Conservation (phyloP, 2,329 filamentous ascomycete genomes). For the Juglanconis sp. region DNA sequence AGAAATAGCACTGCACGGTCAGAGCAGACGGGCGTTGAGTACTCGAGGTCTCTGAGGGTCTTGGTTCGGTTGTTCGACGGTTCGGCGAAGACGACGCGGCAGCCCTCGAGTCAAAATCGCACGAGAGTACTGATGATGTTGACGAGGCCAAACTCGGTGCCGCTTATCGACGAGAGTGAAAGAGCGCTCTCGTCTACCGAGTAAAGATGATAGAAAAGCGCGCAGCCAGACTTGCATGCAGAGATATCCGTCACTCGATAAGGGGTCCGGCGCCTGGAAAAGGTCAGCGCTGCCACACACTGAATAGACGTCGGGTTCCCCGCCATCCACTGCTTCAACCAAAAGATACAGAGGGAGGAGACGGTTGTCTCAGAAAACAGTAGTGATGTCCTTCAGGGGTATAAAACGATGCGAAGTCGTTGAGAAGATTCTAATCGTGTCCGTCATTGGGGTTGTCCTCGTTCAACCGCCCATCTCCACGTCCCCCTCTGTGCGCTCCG, state of each 20-base stretch:
- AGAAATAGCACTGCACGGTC: background rate
- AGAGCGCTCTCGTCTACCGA: background rate
- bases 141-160: background rate
- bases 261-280: background rate
- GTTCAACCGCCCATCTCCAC: constrained; percentile 29
- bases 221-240: background rate
- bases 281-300: background rate
- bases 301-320: background rate
- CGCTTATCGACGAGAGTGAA: background rate
- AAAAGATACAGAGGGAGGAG: background rate
- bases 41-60: background rate
- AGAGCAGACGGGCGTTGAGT: background rate
- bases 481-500: constrained; percentile 25
- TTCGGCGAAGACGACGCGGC: background rate
- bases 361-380: background rate
- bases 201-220: background rate
- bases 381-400: background rate
- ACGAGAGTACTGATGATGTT: background rate
- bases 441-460: background rate
- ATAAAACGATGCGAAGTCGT: background rate
- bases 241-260: background rate
- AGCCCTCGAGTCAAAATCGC: background rate
- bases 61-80: background rate
- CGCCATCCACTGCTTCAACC: background rate
- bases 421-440: background rate